phyloP scores from a whole-genome alignment of 2,329 filamentous ascomycete species.

The Akanthomyces dipterigenus region DNA sequence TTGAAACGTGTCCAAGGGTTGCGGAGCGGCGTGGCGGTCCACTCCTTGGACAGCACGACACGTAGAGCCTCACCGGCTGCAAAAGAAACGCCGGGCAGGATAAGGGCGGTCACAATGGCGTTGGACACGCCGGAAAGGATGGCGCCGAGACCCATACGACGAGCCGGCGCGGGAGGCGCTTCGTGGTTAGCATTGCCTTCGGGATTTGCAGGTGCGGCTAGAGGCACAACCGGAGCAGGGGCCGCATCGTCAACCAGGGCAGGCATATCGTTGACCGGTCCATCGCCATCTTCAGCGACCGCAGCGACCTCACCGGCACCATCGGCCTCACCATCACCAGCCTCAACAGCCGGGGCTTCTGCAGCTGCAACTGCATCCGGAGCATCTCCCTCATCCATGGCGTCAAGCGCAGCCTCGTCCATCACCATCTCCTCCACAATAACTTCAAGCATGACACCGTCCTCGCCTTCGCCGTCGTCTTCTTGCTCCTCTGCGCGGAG shows the following conservation, averaged over 20 bases:
- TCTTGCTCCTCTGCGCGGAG: constrained; percentile 8
- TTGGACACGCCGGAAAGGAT: constrained; percentile 40
- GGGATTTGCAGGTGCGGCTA: not conserved
- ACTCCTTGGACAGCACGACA: constrained; percentile 57
- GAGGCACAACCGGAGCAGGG: not conserved
- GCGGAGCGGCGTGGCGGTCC: constrained; percentile 44
- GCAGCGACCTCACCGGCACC: not conserved
- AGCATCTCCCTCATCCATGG: constrained; percentile 8
- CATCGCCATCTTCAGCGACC: not conserved
- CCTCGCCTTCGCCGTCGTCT: constrained; percentile 18
- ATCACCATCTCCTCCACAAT: constrained; percentile 26
- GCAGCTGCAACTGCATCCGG: not conserved
- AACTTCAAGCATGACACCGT: constrained; percentile 26
- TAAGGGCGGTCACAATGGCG: constrained; percentile 49
- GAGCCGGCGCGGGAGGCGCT: constrained; percentile 28
- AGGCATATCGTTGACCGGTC: too few species aligned
- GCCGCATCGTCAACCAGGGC: constrained; percentile 5
- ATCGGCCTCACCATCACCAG: not conserved
- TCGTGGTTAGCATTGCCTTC: constrained; percentile 22
- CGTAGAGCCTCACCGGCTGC: constrained; percentile 71
- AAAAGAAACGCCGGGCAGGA: constrained; percentile 77
- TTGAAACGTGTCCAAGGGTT: constrained; percentile 19
- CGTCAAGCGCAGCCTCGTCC: constrained; percentile 29
- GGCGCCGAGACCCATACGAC: constrained; percentile 26
- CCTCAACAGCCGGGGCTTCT: not conserved